Percentiles rank a stretch among this genome's conserved stretches.
These are phyloP conservation scores for Beauveria sp. DNA, from an alignment of 2,329 filamentous ascomycete genomes.

Conservation along the genomic window DNA sequence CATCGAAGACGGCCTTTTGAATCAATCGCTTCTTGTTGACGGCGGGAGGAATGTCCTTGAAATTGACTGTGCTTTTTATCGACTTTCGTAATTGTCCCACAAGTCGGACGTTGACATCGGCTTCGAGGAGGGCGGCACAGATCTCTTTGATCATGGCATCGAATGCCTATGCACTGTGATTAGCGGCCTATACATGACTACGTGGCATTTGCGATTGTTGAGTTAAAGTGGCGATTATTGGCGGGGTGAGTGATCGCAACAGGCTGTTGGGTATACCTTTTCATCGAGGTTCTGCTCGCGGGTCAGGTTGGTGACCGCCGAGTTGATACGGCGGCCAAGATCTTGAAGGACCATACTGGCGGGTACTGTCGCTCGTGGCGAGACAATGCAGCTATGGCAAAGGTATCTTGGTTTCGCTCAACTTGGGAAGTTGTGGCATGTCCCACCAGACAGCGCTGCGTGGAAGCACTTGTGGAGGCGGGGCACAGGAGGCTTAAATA, in stretches of 20 bases:
- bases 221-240: constrained; percentile 5
- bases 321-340: constrained; percentile 95
- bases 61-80: constrained; percentile 85
- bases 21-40: constrained; percentile 98
- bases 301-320: constrained; percentile 88
- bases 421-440: constrained; percentile 10
- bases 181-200: background rate
- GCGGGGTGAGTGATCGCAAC: constrained; percentile 2
- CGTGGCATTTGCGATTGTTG: background rate
- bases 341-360: constrained; percentile 90
- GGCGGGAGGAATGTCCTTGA: constrained; percentile 81
- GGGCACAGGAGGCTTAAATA: constrained; percentile 10
- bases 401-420: constrained; percentile 7
- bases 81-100: constrained; percentile 88
- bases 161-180: constrained; percentile 58
- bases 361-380: constrained; percentile 4
- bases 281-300: constrained; percentile 90
- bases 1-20: constrained; percentile 95
- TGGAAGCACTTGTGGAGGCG: constrained; percentile 9
- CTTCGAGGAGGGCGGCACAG: constrained; percentile 87
- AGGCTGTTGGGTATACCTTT: constrained; percentile 52
- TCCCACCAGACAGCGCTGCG: constrained; percentile 5
- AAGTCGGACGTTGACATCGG: constrained; percentile 93
- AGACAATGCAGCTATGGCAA: constrained; percentile 1
- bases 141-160: constrained; percentile 99